Base-by-base conservation (phyloP, 345 rosid species). In the Citrus sp. region DNA sequence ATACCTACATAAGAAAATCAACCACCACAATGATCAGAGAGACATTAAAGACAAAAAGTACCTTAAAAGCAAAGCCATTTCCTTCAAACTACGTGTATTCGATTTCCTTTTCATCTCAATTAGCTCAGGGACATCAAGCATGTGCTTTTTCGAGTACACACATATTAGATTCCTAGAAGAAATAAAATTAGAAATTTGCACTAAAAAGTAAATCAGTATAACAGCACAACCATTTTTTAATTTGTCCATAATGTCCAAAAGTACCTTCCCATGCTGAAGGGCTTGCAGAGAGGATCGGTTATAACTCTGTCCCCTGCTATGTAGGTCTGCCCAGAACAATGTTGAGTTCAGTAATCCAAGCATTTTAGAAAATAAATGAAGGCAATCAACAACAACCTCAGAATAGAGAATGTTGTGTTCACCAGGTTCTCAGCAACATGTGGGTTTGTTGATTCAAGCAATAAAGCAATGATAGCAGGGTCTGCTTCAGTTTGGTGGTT, bases 401-500 rank as follows among this genome's bases (percentile, higher is more conserved):
- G 75, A 80, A 49, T 24, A 78, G 35, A 80, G 82, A 55, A 55
- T 71, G 61, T 19, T 51, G 46, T 38, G 78, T 77, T 90, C 77
- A 92, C 99, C 92, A 92, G 67, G 82, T 89, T 96, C 84, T 90
- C 95, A 30, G 95, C 89, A 28, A 90, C 83, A 71, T 81, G 82
- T 8, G 91, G 86, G 64, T 87, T 86, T 69, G 94, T 86, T 79
- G 84, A 86, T 84, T 96, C 99, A 84, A 96, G 98, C 86, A 90
- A 77, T 77, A 96, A 84, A 6, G 99, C 88, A 72, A 96, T 96
- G 74, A 92, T 35, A 38, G 97, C 97, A 13, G 99, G 99, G 76
- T 96, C 99, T 76, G 99, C 98, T 88, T 96, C 98, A 76, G 89
- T 90, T 85, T 96, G 99, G 88, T 96, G 99, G 86, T 96, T 96